Conservation (phyloP, 2,329 filamentous ascomycete genomes). For the Xylariaceae sp. region DNA sequence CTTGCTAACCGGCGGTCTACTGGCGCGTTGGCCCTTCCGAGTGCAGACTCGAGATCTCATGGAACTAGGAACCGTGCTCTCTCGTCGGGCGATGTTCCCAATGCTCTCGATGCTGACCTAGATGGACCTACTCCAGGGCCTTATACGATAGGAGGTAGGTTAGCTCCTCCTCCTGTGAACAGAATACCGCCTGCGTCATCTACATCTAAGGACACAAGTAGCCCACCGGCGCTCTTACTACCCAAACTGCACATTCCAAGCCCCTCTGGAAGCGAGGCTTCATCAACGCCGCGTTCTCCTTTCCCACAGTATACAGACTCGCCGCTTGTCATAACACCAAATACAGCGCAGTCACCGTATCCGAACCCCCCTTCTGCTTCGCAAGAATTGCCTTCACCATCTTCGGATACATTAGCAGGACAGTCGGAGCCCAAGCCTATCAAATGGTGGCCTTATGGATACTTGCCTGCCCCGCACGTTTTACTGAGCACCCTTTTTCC, state of each 20-base stretch:
- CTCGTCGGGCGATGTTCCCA: conserved; percentile 43
- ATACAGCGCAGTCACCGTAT: conserved; percentile 45
- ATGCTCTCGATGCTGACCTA: conserved; percentile 37
- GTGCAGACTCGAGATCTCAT: conserved; percentile 15
- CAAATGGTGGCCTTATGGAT: conserved; percentile 75
- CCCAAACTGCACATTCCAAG: conserved; percentile 46
- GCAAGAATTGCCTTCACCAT: conserved; percentile 41
- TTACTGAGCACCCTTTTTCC: conserved; percentile 78
- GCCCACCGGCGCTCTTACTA: conserved; percentile 25
- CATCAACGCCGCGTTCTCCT: conserved; percentile 51
- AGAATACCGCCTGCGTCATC: conserved; percentile 17
- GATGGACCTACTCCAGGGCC: conserved; percentile 29
- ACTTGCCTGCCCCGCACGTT: conserved; percentile 68
- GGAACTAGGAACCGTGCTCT: conserved; percentile 39
- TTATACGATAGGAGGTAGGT: conserved; percentile 29
- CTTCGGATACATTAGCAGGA: conserved; percentile 39
- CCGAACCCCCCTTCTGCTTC: conserved; percentile 52
- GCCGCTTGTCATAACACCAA: conserved; percentile 42
- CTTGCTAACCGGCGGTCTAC: too few relatives aligned
- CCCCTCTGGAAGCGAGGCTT: conserved; percentile 40
- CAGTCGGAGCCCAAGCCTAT: conserved; percentile 45
- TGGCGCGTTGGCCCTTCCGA: too few relatives aligned
- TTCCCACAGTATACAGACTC: conserved; percentile 68
- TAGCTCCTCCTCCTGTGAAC: conserved; percentile 29
- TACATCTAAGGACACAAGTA: conserved; percentile 12